Conservation (phyloP, 495 filamentous ascomycete species). For the Penicillium roqueforti region DNA sequence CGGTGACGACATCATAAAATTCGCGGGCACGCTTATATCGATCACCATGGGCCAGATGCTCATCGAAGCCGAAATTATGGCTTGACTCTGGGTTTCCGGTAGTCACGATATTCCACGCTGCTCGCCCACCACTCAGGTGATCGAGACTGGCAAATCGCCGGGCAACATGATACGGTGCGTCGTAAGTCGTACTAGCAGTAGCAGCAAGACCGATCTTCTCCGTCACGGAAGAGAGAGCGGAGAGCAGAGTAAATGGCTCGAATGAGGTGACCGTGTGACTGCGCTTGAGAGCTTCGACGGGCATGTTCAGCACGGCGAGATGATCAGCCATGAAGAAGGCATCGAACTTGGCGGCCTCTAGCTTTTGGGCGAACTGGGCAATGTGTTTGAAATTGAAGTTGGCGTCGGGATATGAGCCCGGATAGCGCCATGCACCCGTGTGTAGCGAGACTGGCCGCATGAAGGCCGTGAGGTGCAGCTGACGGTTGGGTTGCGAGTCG, state of each 20-base stretch:
- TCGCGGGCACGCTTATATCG: conserved; percentile 39
- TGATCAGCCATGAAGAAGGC: conserved; percentile 63
- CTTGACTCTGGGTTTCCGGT: conserved; percentile 37
- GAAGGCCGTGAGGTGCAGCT: conserved; percentile 55
- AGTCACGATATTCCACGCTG: conserved; percentile 41
- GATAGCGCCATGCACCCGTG: conserved; percentile 56
- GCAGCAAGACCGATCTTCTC: conserved; percentile 47
- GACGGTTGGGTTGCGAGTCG: conserved; percentile 10
- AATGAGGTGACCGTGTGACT: conserved; percentile 55
- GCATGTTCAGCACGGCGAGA: conserved; percentile 56
- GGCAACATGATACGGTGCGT: conserved; percentile 61
- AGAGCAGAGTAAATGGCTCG: conserved; percentile 47
- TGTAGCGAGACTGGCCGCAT: conserved; percentile 56
- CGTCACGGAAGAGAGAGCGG: conserved; percentile 43
- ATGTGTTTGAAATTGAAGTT: conserved; percentile 57
- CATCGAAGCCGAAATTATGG: conserved; percentile 35
- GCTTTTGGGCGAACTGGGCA: conserved; percentile 49
- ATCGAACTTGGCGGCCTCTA: conserved; percentile 57
- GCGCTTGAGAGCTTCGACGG: conserved; percentile 52
- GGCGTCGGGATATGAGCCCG: conserved; percentile 51
- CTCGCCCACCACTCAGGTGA: conserved; percentile 55
- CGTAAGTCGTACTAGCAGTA: conserved; percentile 60
- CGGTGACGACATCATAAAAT: conserved; percentile 38
- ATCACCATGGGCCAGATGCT: conserved; percentile 34
- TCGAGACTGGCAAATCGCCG: conserved; percentile 59